These are phyloP conservation scores for Kandelia obovata DNA, from an alignment of 345 rosid genomes.

Conservation along the genomic window DNA sequence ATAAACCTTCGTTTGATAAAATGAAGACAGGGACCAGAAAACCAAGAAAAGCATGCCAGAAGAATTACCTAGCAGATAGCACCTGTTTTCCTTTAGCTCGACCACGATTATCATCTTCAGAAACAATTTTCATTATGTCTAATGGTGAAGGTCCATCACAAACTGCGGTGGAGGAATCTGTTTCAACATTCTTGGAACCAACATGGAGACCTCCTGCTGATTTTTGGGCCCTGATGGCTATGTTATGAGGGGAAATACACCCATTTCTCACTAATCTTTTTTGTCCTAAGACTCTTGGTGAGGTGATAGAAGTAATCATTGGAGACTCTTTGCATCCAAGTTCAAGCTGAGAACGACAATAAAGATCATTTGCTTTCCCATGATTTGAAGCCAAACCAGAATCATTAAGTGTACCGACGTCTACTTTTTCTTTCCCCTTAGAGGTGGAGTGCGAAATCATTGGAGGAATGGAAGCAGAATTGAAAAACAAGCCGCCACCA, in stretches of 20 bases:
- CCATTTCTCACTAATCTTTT: slow-evolving; percentile 86
- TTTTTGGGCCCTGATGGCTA: slow-evolving; percentile 48
- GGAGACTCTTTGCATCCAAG: slow-evolving; percentile 22
- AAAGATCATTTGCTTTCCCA: slow-evolving; percentile 38
- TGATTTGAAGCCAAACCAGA: slow-evolving; percentile 31
- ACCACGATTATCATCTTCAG: slow-evolving; percentile 31
- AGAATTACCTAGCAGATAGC: slow-evolving; percentile 47
- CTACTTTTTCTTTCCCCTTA: slow-evolving; percentile 74
- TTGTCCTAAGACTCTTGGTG: slow-evolving; percentile 44
- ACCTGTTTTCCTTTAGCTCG: slow-evolving; percentile 52
- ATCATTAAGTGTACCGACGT: slow-evolving; percentile 24
- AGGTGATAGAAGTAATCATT: slow-evolving; percentile 21
- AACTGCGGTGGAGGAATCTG: slow-evolving; percentile 23
- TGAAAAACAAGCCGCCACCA: slow-evolving; percentile 25
- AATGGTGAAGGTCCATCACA: slow-evolving; percentile 28
- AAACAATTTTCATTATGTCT: slow-evolving; percentile 44
- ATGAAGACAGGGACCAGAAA: neutral
- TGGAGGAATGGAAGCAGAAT: slow-evolving; percentile 25
- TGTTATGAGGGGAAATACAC: slow-evolving; percentile 72
- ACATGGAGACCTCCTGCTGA: slow-evolving; percentile 25
- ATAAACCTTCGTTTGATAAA: slow-evolving; percentile 4
- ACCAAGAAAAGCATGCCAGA: neutral
- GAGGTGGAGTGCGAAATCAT: slow-evolving; percentile 23
- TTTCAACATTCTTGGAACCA: slow-evolving; percentile 22
- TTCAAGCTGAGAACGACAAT: slow-evolving; percentile 29